These are phyloP conservation scores for Tetragonia tetragonoides DNA, from an alignment of 148 eudicot genomes.

Conservation along the genomic window DNA sequence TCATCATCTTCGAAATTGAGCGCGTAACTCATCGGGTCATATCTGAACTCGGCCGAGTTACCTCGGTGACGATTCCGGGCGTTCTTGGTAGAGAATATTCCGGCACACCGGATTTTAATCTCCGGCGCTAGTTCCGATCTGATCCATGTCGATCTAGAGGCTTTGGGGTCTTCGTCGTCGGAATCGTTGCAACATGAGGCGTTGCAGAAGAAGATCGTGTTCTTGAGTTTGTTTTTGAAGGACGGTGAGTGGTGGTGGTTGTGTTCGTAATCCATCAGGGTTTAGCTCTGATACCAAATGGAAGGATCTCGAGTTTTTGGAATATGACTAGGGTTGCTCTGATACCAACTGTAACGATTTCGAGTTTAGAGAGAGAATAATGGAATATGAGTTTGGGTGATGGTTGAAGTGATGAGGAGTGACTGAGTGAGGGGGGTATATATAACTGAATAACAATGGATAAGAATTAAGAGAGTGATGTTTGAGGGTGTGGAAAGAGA, in stretches of 20 bases:
- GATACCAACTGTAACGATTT: too few species aligned
- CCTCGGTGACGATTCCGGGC: conserved; percentile 29
- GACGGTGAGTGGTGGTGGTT: conserved; percentile 25
- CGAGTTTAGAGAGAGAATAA: too few species aligned
- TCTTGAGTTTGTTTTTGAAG: conserved; percentile 28
- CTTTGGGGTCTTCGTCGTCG: conserved; percentile 17
- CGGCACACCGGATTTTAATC: conserved; percentile 22
- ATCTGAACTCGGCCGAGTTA: conserved; percentile 43
- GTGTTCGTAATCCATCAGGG: conserved; percentile 30
- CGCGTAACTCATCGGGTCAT: conserved; percentile 63
- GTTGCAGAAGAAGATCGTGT: conserved; percentile 24
- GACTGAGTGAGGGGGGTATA: too few species aligned
- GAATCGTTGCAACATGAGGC: conserved; percentile 20
- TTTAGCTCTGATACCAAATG: too few species aligned
- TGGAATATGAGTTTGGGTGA: too few species aligned
- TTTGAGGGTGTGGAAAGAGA: too few species aligned
- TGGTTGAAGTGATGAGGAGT: too few species aligned
- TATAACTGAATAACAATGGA: too few species aligned
- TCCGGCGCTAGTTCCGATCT: conserved; percentile 29
- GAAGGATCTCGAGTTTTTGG: too few species aligned
- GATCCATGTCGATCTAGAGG: conserved; percentile 30
- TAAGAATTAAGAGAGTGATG: too few species aligned
- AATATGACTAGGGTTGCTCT: too few species aligned
- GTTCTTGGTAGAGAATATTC: conserved; percentile 28
- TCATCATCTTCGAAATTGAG: conserved; percentile 55